Conservation (phyloP, 1,139 yeast genomes). For the Pichia inconspicua region DNA sequence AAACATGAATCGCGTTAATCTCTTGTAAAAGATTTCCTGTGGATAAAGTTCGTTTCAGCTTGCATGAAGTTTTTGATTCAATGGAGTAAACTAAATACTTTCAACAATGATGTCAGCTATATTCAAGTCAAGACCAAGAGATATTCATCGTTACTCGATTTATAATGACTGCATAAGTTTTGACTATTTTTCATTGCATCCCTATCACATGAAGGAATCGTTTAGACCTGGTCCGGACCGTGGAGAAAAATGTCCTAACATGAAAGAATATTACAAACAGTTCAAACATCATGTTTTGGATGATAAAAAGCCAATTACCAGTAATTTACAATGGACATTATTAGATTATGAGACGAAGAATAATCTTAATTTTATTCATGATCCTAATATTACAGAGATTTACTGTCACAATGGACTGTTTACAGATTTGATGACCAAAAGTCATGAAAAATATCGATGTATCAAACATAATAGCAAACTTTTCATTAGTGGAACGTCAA, state of each 20-base stretch:
- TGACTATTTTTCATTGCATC: constrained; percentile 1
- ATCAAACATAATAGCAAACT: constrained; percentile 13
- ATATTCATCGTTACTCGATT: not conserved
- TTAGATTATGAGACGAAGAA: constrained; percentile 10
- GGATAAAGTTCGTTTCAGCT: too few relatives aligned
- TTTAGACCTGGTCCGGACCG: constrained; percentile 1
- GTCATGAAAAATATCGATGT: constrained; percentile 11
- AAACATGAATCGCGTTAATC: too few relatives aligned
- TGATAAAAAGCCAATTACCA: constrained; percentile 7
- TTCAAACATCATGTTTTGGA: not conserved
- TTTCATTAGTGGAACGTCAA: constrained; percentile 13
- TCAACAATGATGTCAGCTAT: not conserved
- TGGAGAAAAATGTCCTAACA: not conserved
- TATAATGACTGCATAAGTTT: not conserved
- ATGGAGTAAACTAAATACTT: too few relatives aligned
- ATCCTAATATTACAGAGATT: constrained; percentile 5
- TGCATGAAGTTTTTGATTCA: too few relatives aligned
- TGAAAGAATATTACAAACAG: not conserved
- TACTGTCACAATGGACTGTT: constrained; percentile 17
- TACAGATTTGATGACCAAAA: constrained; percentile 10
- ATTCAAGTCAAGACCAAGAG: not conserved
- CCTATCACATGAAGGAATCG: constrained; percentile 1
- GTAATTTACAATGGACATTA: constrained; percentile 7
- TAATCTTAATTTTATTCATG: not conserved
- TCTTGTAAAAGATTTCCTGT: too few relatives aligned